Conservation (phyloP, 2,329 filamentous ascomycete genomes). For the Domatiomyces globalis region DNA sequence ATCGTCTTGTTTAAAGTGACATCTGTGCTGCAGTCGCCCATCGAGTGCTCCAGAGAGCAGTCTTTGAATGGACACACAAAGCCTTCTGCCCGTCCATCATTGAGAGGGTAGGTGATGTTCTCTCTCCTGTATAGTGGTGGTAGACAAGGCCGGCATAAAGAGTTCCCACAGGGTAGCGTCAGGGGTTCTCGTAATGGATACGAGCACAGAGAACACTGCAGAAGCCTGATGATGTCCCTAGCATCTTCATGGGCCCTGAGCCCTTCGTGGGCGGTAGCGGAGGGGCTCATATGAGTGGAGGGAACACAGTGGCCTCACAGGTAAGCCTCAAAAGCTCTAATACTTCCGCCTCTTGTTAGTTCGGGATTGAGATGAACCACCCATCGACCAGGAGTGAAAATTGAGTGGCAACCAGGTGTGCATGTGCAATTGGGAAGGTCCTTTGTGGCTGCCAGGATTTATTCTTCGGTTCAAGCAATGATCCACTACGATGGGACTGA, state of each 20-base stretch:
- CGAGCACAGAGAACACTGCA: conserved; percentile 67
- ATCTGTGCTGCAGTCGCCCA: conserved; percentile 63
- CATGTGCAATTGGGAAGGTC: no score
- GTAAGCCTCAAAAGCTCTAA: neutral
- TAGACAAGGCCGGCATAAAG: conserved; percentile 61
- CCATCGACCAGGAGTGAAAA: neutral
- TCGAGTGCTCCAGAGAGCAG: conserved; percentile 58
- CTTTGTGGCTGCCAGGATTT: no score
- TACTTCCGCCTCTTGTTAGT: neutral
- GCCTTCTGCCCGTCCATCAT: conserved; percentile 50
- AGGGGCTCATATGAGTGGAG: conserved; percentile 14
- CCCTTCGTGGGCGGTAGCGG: conserved; percentile 17
- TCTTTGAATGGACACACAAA: conserved; percentile 58
- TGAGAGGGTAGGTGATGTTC: conserved; percentile 65
- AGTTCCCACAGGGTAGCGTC: conserved; percentile 68
- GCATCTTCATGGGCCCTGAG: conserved; percentile 41
- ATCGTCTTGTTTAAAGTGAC: conserved; percentile 62
- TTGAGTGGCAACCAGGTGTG: neutral
- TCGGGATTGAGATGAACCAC: neutral
- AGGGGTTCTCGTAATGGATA: conserved; percentile 53
- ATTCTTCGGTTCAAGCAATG: no score
- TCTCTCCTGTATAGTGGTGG: conserved; percentile 50
- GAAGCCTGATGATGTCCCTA: conserved; percentile 53
- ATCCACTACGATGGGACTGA: no score
- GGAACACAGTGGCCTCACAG: neutral